Conservation (phyloP, 2,329 filamentous ascomycete genomes). For the Penicillium italicum region DNA sequence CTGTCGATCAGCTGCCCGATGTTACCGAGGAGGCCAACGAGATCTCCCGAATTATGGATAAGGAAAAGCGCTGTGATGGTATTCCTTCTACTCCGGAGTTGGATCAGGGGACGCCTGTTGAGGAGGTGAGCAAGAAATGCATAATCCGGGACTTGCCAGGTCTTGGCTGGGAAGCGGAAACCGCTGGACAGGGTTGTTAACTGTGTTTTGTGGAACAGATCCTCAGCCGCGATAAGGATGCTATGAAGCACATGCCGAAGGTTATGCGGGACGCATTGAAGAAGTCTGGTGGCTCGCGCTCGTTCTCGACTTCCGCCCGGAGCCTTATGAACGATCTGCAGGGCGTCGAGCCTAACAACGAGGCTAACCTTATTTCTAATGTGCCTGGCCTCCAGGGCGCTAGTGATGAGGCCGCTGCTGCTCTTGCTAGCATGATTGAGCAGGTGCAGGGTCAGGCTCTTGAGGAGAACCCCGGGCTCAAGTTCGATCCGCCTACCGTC, state of each 20-base stretch:
- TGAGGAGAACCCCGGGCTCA: conserved; percentile 58
- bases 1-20: conserved; percentile 54
- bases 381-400: background rate
- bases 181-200: background rate
- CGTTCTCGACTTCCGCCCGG: conserved; percentile 56
- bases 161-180: background rate
- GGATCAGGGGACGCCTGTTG: conserved; percentile 62
- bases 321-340: conserved; percentile 34
- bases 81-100: conserved; percentile 55
- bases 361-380: background rate
- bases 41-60: conserved; percentile 56
- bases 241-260: conserved; percentile 61
- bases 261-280: conserved; percentile 61
- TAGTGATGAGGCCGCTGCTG: conserved; percentile 30
- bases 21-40: conserved; percentile 64
- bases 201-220: conserved; percentile 46
- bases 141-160: background rate
- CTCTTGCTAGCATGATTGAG: conserved; percentile 38
- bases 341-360: conserved; percentile 15
- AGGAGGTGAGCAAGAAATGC: conserved; percentile 52
- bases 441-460: conserved; percentile 32
- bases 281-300: conserved; percentile 45
- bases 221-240: conserved; percentile 60
- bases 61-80: conserved; percentile 35
- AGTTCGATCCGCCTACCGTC: conserved; percentile 70